Evolutionary conservation across 352 stramenopile genomes (phyloP).

Genomic region (Phytophthora podocarpi): DNA sequence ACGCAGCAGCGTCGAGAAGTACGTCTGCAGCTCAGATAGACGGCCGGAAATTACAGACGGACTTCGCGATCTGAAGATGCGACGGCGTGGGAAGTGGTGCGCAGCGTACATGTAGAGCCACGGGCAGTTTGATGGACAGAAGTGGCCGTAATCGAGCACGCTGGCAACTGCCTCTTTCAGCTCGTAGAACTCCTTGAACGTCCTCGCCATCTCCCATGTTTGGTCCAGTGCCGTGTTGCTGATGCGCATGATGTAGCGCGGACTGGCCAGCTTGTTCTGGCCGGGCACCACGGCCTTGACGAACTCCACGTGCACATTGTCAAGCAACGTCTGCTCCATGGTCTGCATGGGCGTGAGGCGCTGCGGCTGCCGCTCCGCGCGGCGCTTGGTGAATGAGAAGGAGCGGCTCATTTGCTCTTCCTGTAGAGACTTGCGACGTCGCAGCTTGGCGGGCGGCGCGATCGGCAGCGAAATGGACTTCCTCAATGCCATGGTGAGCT

Average conservation of each 20-base stretch:
- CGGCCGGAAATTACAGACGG: constrained; percentile 66
- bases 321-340: constrained; percentile 73
- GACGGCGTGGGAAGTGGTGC: constrained; percentile 79
- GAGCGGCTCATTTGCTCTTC: constrained; percentile 37
- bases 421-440: constrained; percentile 50
- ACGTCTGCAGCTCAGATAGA: constrained; percentile 66
- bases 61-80: constrained; percentile 73
- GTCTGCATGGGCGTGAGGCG: constrained; percentile 35
- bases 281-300: constrained; percentile 76
- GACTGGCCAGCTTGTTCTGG: constrained; percentile 64
- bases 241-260: constrained; percentile 83
- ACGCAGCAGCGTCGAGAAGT: constrained; percentile 66
- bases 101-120: constrained; percentile 86
- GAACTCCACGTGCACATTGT: constrained; percentile 82
- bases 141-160: constrained; percentile 77
- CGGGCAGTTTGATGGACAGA: constrained; percentile 80
- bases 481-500: constrained; percentile 28
- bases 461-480: constrained; percentile 52
- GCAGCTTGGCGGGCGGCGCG: constrained; percentile 31
- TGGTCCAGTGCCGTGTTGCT: constrained; percentile 67
- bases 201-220: constrained; percentile 82
- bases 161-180: constrained; percentile 68
- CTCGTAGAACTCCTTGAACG: constrained; percentile 81
- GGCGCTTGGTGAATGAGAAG: constrained; percentile 56
- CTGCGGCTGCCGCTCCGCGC: constrained; percentile 58